These are phyloP conservation scores for Cutaneotrichosporon sp. DNA, from an alignment of 1,284 basidiomycete species.

Conservation along the genomic window DNA sequence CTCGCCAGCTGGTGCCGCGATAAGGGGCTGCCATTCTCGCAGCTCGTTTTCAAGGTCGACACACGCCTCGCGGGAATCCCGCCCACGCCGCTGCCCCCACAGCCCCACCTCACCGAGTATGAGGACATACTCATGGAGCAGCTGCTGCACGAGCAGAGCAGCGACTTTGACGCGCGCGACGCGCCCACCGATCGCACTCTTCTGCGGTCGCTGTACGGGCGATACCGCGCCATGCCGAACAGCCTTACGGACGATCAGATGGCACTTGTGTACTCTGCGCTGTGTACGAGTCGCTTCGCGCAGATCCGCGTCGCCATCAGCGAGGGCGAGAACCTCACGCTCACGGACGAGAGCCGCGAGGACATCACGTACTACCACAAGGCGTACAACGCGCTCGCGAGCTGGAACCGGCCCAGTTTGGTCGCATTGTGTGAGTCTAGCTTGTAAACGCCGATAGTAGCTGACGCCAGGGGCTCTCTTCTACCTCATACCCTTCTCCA, in stretches of 20 bases:
- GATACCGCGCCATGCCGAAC: slow-evolving; percentile 28
- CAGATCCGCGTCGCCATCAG: slow-evolving; percentile 16
- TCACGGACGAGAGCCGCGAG: slow-evolving; percentile 17
- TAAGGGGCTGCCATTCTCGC: slow-evolving; percentile 14
- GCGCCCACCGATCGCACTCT: slow-evolving; percentile 8
- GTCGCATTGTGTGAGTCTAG: slow-evolving; percentile 27
- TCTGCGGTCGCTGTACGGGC: slow-evolving; percentile 20
- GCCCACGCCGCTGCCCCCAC: slow-evolving; percentile 16
- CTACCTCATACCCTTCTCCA: slow-evolving; percentile 28
- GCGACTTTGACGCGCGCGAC: neutral
- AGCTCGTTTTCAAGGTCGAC: slow-evolving; percentile 24
- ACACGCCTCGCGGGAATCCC: slow-evolving; percentile 15
- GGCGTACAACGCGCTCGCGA: slow-evolving; percentile 25
- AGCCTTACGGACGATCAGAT: slow-evolving; percentile 27
- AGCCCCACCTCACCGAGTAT: slow-evolving; percentile 12
- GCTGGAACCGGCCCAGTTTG: slow-evolving; percentile 29
- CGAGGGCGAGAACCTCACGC: neutral
- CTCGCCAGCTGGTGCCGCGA: slow-evolving; percentile 19
- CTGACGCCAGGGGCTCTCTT: slow-evolving; percentile 26
- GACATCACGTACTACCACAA: slow-evolving; percentile 36
- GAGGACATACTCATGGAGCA: slow-evolving; percentile 28
- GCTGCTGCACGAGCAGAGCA: slow-evolving; percentile 13
- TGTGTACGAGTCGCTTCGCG: slow-evolving; percentile 25
- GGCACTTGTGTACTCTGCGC: slow-evolving; percentile 27
- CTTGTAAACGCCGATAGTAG: neutral